Evolutionary conservation across 1,284 basidiomycete species (phyloP).

Genomic region (Marasmius tenuissimus): DNA sequence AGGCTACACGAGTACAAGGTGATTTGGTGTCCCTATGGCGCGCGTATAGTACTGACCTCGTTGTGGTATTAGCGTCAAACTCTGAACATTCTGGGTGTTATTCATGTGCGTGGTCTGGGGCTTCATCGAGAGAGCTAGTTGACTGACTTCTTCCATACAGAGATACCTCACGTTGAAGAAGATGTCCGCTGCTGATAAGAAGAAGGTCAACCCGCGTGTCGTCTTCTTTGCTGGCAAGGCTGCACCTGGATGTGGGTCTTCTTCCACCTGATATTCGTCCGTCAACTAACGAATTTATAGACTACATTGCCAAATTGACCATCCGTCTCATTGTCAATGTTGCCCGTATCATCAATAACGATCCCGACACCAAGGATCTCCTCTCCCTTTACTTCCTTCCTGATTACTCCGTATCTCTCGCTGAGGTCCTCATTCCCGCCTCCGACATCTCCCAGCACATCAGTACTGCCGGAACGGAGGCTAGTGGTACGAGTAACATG

Average conservation of each 20-base stretch:
- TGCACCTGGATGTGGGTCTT: constrained; percentile 70
- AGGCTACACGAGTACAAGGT: constrained; percentile 89
- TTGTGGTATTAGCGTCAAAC: constrained; percentile 65
- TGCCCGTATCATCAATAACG: constrained; percentile 80
- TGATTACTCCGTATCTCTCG: constrained; percentile 87
- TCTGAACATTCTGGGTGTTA: constrained; percentile 82
- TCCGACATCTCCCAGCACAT: constrained; percentile 93
- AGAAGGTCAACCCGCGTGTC: constrained; percentile 78
- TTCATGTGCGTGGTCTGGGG: constrained; percentile 57
- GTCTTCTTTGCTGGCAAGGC: constrained; percentile 92
- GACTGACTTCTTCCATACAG: constrained; percentile 29
- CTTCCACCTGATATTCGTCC: background rate
- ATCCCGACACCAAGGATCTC: constrained; percentile 83
- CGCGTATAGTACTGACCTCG: background rate
- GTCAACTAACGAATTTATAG: constrained; percentile 27
- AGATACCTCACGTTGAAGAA: constrained; percentile 83
- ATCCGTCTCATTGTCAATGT: constrained; percentile 92
- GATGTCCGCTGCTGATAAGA: constrained; percentile 74
- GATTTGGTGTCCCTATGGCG: constrained; percentile 2
- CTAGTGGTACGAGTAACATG: constrained; percentile 90
- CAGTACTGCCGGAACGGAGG: constrained; percentile 91
- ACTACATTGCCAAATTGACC: constrained; percentile 84
- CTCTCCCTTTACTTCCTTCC: constrained; percentile 85
- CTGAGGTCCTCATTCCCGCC: constrained; percentile 89
- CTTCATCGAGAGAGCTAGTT: too few relatives aligned